Percentiles rank a stretch among this genome's conserved stretches.
Evolutionary conservation across 2,329 filamentous ascomycete genomes (phyloP).

Genomic region (Trichoderma asperellum): DNA sequence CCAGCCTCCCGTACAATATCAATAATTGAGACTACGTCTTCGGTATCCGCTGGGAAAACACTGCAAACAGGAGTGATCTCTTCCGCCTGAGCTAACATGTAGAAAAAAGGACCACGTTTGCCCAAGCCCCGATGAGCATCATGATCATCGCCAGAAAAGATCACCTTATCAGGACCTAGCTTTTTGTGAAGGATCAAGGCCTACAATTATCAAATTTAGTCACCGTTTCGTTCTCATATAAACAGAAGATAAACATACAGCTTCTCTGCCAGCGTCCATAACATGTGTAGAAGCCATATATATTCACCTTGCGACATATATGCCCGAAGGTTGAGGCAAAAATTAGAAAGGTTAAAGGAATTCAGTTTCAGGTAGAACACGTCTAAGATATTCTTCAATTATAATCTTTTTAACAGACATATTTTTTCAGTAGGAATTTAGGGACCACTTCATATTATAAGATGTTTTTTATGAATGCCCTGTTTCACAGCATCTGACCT

Average conservation of each 20-base stretch:
- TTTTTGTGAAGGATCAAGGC: background rate
- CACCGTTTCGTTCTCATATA: too few relatives aligned
- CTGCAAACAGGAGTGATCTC: background rate
- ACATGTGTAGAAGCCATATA: background rate
- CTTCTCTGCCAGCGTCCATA: background rate
- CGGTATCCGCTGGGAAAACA: background rate
- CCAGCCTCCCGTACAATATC: background rate
- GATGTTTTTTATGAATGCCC: background rate
- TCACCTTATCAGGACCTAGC: background rate
- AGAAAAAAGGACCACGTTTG: background rate
- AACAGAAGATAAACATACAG: background rate
- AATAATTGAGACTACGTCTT: background rate
- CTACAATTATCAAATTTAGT: background rate
- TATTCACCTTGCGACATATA: background rate
- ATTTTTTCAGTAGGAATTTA: background rate
- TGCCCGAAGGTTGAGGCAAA: background rate
- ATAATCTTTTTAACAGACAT: background rate
- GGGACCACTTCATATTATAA: background rate
- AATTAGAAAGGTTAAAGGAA: background rate
- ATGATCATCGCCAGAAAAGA: background rate
- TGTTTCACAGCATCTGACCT: background rate
- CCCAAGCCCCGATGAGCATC: background rate
- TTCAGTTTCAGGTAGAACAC: background rate
- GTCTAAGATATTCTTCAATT: background rate
- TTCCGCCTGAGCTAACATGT: constrained; percentile 3